These are phyloP conservation scores for Fusarium coffeatum DNA, from an alignment of 2,329 filamentous ascomycete species.

Conservation along the genomic window DNA sequence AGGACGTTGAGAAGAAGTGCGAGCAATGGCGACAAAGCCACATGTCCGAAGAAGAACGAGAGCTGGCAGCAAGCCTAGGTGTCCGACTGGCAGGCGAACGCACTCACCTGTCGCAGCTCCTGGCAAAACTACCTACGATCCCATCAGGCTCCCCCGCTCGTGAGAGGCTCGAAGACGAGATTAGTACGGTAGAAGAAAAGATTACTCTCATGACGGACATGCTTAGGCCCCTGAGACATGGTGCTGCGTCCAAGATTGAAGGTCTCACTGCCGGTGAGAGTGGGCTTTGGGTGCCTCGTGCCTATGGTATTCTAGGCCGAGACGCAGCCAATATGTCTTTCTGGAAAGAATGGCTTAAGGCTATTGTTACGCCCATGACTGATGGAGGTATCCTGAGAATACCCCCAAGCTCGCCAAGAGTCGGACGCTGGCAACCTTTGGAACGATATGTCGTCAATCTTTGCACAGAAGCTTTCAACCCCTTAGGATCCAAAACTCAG, in stretches of 20 bases:
- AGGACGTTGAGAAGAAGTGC: slow-evolving; percentile 83
- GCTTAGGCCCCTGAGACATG: slow-evolving; percentile 89
- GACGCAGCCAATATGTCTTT: slow-evolving; percentile 87
- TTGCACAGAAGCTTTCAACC: slow-evolving; percentile 93
- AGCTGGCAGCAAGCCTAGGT: slow-evolving; percentile 90
- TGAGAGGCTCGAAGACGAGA: slow-evolving; percentile 90
- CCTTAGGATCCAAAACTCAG: slow-evolving; percentile 92
- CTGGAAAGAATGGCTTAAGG: slow-evolving; percentile 98
- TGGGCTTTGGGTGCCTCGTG: slow-evolving; percentile 93
- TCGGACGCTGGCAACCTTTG: slow-evolving; percentile 94
- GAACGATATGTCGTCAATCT: slow-evolving; percentile 98
- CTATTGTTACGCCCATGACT: slow-evolving; percentile 94
- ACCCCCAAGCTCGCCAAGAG: slow-evolving; percentile 86
- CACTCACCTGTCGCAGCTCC: slow-evolving; percentile 87
- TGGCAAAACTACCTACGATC: slow-evolving; percentile 83
- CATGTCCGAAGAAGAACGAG: slow-evolving; percentile 91
- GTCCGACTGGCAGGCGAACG: slow-evolving; percentile 88
- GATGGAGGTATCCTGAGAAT: slow-evolving; percentile 86
- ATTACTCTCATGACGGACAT: slow-evolving; percentile 97
- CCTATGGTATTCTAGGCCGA: slow-evolving; percentile 90
- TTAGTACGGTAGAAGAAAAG: slow-evolving; percentile 96
- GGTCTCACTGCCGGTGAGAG: slow-evolving; percentile 95
- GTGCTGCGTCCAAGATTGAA: slow-evolving; percentile 96
- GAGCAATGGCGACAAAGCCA: slow-evolving; percentile 86
- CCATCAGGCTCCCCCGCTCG: slow-evolving; percentile 83